A percentile compares a stretch with the other conserved stretches of the same genome.
phyloP scores from a whole-genome alignment of 2,329 filamentous ascomycete species.

The Penicillium freii region DNA sequence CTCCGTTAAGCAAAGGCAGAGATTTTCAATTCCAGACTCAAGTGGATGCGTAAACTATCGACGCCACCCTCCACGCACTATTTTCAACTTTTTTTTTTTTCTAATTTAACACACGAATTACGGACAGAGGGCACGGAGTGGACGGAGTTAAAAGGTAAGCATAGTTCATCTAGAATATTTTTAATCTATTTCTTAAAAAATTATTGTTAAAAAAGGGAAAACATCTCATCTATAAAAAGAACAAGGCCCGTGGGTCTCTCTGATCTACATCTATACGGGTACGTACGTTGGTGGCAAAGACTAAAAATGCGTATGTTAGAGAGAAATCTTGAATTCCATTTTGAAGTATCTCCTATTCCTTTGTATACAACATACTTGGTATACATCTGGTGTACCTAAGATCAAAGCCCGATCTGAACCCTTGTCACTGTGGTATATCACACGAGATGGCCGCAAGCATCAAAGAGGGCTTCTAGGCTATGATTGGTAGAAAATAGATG shows the following conservation, averaged over 20 bases:
- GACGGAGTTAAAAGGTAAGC: too few relatives aligned
- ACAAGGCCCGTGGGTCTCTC: constrained; percentile 2
- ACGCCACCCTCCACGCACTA: constrained; percentile 3
- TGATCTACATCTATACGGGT: neutral
- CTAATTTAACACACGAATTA: neutral
- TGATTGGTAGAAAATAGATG: neutral
- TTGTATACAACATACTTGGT: neutral
- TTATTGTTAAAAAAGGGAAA: neutral
- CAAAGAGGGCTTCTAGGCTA: neutral
- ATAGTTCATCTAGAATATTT: neutral
- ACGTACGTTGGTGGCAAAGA: neutral
- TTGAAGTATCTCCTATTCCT: too few relatives aligned
- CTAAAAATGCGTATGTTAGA: neutral
- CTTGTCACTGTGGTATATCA: neutral
- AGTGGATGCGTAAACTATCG: constrained; percentile 7
- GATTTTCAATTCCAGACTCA: constrained; percentile 1
- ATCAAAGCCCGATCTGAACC: neutral
- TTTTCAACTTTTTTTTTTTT: neutral
- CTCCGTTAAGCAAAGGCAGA: neutral
- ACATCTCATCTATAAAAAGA: constrained; percentile 2
- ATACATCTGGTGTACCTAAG: neutral
- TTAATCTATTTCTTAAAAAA: neutral
- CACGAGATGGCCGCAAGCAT: neutral
- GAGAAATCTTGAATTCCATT: neutral
- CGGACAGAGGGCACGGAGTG: neutral